Percentiles rank a stretch among this genome's conserved stretches.
These are phyloP conservation scores for Trebouxia sp. DNA, from an alignment of 139 green algal species.

Conservation along the genomic window DNA sequence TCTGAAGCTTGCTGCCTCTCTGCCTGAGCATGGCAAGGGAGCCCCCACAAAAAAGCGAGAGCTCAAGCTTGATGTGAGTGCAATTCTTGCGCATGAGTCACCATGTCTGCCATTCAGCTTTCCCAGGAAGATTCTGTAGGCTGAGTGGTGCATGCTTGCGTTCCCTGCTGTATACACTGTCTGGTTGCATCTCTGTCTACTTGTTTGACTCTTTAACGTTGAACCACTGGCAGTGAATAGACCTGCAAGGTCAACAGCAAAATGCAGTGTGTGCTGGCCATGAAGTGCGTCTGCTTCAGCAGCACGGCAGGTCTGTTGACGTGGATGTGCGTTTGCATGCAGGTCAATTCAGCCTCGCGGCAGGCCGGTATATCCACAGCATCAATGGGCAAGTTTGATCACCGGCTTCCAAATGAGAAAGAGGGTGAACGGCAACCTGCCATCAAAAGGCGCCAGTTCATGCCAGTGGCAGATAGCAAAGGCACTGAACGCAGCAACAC, in stretches of 20 bases:
- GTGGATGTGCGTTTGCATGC: constrained; percentile 20
- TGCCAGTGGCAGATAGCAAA: constrained; percentile 51
- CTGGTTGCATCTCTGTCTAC: too few species aligned
- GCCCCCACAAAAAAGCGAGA: constrained; percentile 66
- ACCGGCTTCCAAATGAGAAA: constrained; percentile 64
- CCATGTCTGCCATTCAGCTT: not conserved
- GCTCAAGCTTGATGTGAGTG: constrained; percentile 65
- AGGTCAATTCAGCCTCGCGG: constrained; percentile 70
- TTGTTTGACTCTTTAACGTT: too few species aligned
- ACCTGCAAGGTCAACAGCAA: too few species aligned
- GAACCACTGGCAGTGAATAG: too few species aligned
- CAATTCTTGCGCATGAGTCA: not conserved
- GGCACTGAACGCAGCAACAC: constrained; percentile 29
- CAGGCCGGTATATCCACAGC: constrained; percentile 88
- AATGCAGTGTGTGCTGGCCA: too few species aligned
- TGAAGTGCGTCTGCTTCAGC: too few species aligned
- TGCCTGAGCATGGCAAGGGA: constrained; percentile 68
- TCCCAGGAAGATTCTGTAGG: too few species aligned
- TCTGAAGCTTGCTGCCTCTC: constrained; percentile 69
- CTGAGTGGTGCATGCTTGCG: too few species aligned
- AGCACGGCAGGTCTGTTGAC: too few species aligned
- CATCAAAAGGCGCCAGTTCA: constrained; percentile 65
- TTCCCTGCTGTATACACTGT: too few species aligned
- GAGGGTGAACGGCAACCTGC: constrained; percentile 44
- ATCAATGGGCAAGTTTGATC: constrained; percentile 95